Base-by-base conservation (phyloP, 495 filamentous ascomycete species). In the Penicillium pancosmium region DNA sequence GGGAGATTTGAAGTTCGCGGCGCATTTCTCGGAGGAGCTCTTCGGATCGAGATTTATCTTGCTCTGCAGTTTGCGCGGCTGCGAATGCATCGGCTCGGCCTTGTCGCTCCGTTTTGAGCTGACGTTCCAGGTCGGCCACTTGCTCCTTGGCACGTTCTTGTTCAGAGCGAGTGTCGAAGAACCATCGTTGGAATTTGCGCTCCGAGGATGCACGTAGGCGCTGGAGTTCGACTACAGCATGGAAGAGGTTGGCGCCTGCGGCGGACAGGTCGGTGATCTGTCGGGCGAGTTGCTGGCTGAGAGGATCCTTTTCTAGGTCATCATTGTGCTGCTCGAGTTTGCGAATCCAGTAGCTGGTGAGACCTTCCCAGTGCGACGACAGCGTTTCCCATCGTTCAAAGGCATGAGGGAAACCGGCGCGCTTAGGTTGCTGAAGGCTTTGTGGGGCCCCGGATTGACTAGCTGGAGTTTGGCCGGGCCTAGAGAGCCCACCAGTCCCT, bases 141-240 rank as follows among this genome's bases (percentile, higher is more conserved):
- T 90, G 79, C 69, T 97, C 94, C 59, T 90, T 87, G 40, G 86
- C 77, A 12, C 89, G 87, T 77, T 98, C 94, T 63, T 95, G 85
- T 56, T 97, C 92, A 40, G 86, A 81, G 46, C 93, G 86, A 2
- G 91, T 96, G 64, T 98, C 94, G 68, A 96, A 95, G 74, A 97
- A 97, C 94, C 94, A 98, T 41, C 95, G 87, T 72, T 98, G 95
- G 70, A 98, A 98, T 68, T 98, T 98, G 36, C 95, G 84, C 72
- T 98, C 95, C 2, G 92, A 97, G 19, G 91, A 95, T 18, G 95
- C 94, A 19, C 94, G 91, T 13, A 98, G 81, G n/a, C 94, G 88
- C 67, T 98, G 94, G 34, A 98, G 78, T 69, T 98, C 94, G 13
- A 98, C 93, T 2, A 98, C 93, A 6, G 95, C 94, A 69, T 98